These are phyloP conservation scores for Neohortaea acidophila DNA, from an alignment of 495 filamentous ascomycete species.

Conservation along the genomic window DNA sequence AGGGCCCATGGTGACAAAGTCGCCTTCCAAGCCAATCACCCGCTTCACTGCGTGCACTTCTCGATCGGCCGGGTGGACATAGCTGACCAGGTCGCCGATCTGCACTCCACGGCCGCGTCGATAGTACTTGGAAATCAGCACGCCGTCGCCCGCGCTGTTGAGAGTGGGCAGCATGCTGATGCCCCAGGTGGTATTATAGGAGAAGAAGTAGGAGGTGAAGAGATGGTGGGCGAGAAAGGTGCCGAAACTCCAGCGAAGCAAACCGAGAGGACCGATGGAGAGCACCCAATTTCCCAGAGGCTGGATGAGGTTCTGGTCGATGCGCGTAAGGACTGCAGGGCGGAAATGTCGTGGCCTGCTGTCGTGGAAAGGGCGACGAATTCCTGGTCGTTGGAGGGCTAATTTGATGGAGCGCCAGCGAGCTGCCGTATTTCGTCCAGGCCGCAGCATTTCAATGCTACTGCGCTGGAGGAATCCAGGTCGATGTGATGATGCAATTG, in stretches of 20 bases:
- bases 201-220: constrained; percentile 18
- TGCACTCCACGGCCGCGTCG: constrained; percentile 50
- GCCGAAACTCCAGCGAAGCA: not conserved
- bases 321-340: too few relatives aligned
- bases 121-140: constrained; percentile 41
- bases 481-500: too few relatives aligned
- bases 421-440: too few relatives aligned
- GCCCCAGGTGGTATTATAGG: constrained; percentile 11
- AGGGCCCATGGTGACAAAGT: constrained; percentile 72
- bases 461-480: too few relatives aligned
- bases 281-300: too few relatives aligned
- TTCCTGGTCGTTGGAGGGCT: too few relatives aligned
- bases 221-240: constrained; percentile 16
- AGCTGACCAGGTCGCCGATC: constrained; percentile 73
- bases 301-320: too few relatives aligned
- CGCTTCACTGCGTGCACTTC: constrained; percentile 47
- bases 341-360: too few relatives aligned
- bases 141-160: constrained; percentile 8
- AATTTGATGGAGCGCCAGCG: too few relatives aligned
- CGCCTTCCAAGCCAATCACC: constrained; percentile 73
- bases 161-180: constrained; percentile 26
- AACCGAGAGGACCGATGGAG: too few relatives aligned
- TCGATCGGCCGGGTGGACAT: constrained; percentile 49
- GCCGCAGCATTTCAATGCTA: too few relatives aligned
- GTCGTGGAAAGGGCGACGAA: too few relatives aligned